Conservation (phyloP, 352 stramenopile genomes). For the Globisporangium perplexum region DNA sequence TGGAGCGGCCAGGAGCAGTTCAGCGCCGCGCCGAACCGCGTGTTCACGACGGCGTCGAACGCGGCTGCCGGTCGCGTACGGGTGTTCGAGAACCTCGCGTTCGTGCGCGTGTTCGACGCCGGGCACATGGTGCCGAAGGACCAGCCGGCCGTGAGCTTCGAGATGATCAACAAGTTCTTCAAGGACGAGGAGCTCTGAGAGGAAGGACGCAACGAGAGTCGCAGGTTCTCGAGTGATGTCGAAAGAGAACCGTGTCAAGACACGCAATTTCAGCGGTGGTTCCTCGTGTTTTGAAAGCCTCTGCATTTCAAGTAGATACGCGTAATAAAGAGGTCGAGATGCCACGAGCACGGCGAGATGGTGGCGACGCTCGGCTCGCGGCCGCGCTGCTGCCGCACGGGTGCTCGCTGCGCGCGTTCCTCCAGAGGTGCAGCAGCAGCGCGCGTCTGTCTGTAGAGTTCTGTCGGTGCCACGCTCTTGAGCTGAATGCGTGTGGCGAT, state of each 20-base stretch:
- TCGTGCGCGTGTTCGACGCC: constrained; percentile 92
- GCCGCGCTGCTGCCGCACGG: constrained; percentile 23
- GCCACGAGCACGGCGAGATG: no score
- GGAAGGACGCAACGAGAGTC: background rate
- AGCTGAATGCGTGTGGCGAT: background rate
- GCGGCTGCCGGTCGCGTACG: constrained; percentile 35
- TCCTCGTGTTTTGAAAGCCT: background rate
- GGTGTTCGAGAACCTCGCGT: constrained; percentile 75
- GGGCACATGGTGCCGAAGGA: constrained; percentile 95
- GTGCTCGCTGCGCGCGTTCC: constrained; percentile 29
- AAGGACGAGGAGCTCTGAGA: constrained; percentile 35
- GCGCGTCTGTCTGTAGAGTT: no score
- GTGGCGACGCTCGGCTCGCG: background rate
- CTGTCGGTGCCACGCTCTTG: no score
- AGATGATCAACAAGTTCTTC: constrained; percentile 93
- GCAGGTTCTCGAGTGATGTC: no score
- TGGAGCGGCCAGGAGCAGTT: constrained; percentile 91
- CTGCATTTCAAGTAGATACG: background rate
- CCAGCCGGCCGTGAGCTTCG: constrained; percentile 85
- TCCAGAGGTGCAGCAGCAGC: constrained; percentile 21
- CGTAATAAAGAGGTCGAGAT: background rate
- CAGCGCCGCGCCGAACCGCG: constrained; percentile 37
- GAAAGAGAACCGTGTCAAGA: background rate
- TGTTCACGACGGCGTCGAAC: constrained; percentile 19
- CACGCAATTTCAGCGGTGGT: background rate